Conservation (phyloP, 768 basidiomycete species). For the Xerocomellus amylosporus region DNA sequence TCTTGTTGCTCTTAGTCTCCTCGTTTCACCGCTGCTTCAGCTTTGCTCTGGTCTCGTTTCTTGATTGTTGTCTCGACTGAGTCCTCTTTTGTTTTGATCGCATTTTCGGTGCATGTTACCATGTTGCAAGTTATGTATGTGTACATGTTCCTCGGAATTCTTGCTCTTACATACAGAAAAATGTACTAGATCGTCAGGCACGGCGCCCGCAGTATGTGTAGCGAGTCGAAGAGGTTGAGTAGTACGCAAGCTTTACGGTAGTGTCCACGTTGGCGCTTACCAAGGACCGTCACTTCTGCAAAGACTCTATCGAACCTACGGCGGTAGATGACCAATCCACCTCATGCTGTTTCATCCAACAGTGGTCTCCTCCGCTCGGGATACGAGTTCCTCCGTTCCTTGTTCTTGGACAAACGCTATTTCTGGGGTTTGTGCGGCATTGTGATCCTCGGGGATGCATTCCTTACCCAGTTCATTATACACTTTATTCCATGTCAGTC, state of each 20-base stretch:
- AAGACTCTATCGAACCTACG: too few relatives aligned
- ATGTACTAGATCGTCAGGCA: not conserved
- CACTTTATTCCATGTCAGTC: constrained; percentile 77
- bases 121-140: constrained; percentile 17
- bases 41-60: not conserved
- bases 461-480: constrained; percentile 79
- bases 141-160: not conserved
- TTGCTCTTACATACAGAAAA: constrained; percentile 7
- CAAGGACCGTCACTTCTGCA: too few relatives aligned
- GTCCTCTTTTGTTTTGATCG: constrained; percentile 11
- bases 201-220: not conserved
- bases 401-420: constrained; percentile 51
- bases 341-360: not conserved
- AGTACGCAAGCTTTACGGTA: too few relatives aligned
- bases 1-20: constrained; percentile 7
- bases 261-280: too few relatives aligned
- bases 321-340: constrained; percentile 6
- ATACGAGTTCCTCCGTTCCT: constrained; percentile 8
- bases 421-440: constrained; percentile 68
- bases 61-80: constrained; percentile 1
- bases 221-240: too few relatives aligned
- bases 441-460: constrained; percentile 69
- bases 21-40: not conserved
- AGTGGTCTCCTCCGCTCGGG: constrained; percentile 1
- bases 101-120: constrained; percentile 5